Percentiles rank a stretch among this genome's conserved stretches.
These are phyloP conservation scores for Fusarium begoniae DNA, from an alignment of 2,329 filamentous ascomycete genomes.

Conservation along the genomic window DNA sequence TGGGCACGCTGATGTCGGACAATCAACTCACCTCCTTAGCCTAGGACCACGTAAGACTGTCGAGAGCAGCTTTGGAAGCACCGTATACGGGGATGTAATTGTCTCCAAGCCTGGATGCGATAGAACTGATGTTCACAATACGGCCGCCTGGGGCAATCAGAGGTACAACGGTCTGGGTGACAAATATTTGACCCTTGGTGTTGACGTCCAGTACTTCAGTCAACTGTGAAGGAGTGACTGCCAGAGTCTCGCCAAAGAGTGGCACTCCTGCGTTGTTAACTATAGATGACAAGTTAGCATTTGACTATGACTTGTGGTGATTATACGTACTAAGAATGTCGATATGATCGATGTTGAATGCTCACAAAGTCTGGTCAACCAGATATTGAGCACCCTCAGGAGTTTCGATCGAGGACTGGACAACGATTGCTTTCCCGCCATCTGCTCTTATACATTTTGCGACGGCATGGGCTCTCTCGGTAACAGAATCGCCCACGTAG, in stretches of 20 bases:
- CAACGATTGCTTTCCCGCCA: accelerated
- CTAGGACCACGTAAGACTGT: not conserved
- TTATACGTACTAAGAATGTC: not conserved
- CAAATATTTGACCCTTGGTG: accelerated
- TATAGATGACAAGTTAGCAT: accelerated
- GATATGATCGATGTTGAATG: not conserved
- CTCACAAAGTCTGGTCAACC: not conserved
- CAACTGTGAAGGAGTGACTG: not conserved
- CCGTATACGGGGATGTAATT: not conserved
- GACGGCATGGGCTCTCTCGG: not conserved
- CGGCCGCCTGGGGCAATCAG: accelerated
- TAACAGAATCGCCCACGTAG: not conserved
- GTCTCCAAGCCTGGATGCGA: not conserved
- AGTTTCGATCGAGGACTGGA: not conserved
- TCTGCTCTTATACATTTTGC: not conserved
- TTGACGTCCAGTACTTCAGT: not conserved
- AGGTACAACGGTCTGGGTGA: not conserved
- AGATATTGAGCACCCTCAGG: not conserved
- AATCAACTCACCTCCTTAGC: not conserved
- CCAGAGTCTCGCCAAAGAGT: not conserved
- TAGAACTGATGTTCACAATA: accelerated
- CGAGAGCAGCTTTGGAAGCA: not conserved
- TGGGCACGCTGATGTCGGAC: accelerated
- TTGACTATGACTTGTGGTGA: accelerated
- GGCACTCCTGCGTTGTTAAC: not conserved